Percentiles rank a stretch among this genome's conserved stretches.
Conservation (phyloP, 192 early-diverging fungal species). For the Phycomyces blakesleeanus region DNA sequence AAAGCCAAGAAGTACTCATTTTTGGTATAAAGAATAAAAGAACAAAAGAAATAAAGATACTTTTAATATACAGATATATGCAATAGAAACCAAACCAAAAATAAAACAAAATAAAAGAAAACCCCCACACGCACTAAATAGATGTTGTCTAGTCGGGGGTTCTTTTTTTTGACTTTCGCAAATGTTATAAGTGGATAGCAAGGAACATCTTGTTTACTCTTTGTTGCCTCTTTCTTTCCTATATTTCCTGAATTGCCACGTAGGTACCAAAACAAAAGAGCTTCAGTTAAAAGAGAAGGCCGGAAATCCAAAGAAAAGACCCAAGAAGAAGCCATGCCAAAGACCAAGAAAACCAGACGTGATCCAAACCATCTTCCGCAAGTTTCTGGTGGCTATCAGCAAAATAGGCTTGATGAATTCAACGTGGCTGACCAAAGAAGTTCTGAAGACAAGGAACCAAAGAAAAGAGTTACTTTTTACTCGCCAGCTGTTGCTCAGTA, state of each 20-base stretch:
- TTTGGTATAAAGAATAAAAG: background rate
- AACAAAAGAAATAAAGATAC: background rate
- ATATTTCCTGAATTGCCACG: background rate
- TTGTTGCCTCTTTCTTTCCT: background rate
- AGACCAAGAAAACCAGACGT: background rate
- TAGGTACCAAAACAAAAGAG: background rate
- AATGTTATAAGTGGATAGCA: background rate
- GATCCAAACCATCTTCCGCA: background rate
- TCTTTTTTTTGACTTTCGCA: background rate
- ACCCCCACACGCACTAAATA: background rate
- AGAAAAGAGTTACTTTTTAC: background rate
- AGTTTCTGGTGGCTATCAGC: too few species aligned
- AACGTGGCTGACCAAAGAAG: background rate
- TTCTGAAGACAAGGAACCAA: background rate
- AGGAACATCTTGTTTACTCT: background rate
- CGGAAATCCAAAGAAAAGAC: background rate
- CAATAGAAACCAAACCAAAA: too few species aligned
- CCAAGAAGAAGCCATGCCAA: background rate
- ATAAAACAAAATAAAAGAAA: background rate
- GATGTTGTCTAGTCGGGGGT: background rate
- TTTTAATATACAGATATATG: too few species aligned
- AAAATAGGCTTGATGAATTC: background rate
- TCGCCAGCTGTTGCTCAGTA: background rate
- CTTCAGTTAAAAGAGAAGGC: background rate
- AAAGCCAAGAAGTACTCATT: background rate